A percentile compares a stretch with the other conserved stretches of the same genome.
Conservation (phyloP, 768 basidiomycete species). For the Cubamyces lactineus region DNA sequence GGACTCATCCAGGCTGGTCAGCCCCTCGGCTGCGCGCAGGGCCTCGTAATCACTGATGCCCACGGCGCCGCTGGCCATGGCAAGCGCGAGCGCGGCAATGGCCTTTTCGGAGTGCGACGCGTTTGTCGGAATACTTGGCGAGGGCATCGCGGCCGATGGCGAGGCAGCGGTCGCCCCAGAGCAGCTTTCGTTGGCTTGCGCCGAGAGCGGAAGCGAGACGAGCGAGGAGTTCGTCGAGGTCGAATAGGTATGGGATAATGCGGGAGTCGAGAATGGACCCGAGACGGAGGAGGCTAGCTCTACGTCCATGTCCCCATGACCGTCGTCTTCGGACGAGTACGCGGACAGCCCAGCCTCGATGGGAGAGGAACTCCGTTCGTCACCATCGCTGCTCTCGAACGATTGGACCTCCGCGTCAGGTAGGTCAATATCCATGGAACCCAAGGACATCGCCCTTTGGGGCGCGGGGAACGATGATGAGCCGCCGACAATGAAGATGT, state of each 20-base stretch:
- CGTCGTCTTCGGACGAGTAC: conserved; percentile 42
- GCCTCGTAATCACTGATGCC: conserved; percentile 60
- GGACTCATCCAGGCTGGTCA: conserved; percentile 41
- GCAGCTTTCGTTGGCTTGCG: background rate
- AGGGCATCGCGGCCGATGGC: conserved; percentile 8
- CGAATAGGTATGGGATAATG: conserved; percentile 41
- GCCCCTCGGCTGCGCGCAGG: conserved; percentile 43
- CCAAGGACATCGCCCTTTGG: conserved; percentile 46
- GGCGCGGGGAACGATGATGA: conserved; percentile 26
- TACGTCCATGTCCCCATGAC: conserved; percentile 23
- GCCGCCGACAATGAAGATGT: conserved; percentile 59
- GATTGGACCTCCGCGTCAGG: conserved; percentile 25
- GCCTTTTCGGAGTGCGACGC: conserved; percentile 60
- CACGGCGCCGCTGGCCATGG: conserved; percentile 67
- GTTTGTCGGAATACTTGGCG: conserved; percentile 27
- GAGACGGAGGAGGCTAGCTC: conserved; percentile 21
- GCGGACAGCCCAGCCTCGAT: conserved; percentile 33
- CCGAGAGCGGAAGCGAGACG: conserved; percentile 39
- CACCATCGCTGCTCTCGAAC: conserved; percentile 16
- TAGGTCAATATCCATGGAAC: conserved; percentile 45
- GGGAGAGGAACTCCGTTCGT: conserved; percentile 39
- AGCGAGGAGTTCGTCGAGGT: conserved; percentile 46
- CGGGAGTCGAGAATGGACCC: conserved; percentile 34
- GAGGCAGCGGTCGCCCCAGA: background rate
- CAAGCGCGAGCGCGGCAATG: conserved; percentile 59